Base-by-base conservation (phyloP, 192 early-diverging fungal genomes). In the Rhizophlyctis rosea region DNA sequence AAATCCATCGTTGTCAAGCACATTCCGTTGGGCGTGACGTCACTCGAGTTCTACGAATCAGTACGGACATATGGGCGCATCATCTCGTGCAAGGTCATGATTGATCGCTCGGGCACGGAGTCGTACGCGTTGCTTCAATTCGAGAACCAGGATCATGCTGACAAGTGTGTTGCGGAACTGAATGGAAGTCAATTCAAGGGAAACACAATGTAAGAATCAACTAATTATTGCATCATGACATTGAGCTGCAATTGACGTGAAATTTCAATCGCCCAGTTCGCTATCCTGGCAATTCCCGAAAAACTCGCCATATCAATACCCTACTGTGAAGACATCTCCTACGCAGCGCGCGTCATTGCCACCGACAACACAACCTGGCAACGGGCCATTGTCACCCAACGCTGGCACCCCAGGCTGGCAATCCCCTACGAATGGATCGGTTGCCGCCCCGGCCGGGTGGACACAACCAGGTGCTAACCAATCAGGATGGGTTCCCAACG, bases 1-100 rank as follows among this genome's bases (percentile, higher is more conserved):
- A 80, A 80, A 53, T 51, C 69, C 31, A 72, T 80, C 49, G 67
- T 80, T 2, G 69, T 76, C 39, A 78, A 78, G 44, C 75, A 75
- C 47, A 75, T 80, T 44, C 73, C 78, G 1, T 60, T 80, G 2
- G 72, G 72, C 14, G 53, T 70, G 30, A 78, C 72, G 3, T 78
- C 75, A 4, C 60, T 80, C 18, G 75, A 75, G 2, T 63, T 78
- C 47, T 70, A 75, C 69, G 73, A 75, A 23, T 25, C 54, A 1
- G 78, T 80, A 2, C 65, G 72, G 11, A 24, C n/a, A 9, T 70
- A 54, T 50, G 78, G 78, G 35, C 49, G 75, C n/a, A 80, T 80
- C 50, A 80, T 80, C 16, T 75, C 70, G 21, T 80, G 78, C 69
- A 76, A 78, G 48, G 78, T 78, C 47, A 72, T 80, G 73, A 65